These are phyloP conservation scores for Leishmania lainsoni DNA, from an alignment of 208 protist species.

Conservation along the genomic window DNA sequence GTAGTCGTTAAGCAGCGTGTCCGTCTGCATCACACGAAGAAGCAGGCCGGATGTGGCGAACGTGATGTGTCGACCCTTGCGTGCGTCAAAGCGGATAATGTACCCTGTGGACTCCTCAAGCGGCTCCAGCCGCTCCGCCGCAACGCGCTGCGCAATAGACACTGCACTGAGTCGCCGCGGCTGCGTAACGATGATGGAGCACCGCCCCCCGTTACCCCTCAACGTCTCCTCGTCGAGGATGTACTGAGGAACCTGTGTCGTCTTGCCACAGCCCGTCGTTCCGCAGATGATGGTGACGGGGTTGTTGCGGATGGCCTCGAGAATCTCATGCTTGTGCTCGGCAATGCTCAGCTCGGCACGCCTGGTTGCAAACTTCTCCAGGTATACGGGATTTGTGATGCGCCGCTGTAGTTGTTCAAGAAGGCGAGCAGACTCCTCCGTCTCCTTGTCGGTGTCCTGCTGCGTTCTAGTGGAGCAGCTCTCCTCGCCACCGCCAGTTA, in stretches of 20 bases:
- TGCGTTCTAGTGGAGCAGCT: background rate
- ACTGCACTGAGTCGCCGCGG: constrained; percentile 98
- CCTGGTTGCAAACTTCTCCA: constrained; percentile 59
- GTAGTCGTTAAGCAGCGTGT: constrained; percentile 91
- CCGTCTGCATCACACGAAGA: constrained; percentile 93
- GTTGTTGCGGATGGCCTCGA: constrained; percentile 68
- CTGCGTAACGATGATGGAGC: constrained; percentile 95
- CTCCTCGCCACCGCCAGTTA: background rate
- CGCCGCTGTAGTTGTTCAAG: constrained; percentile 46
- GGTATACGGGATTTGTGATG: constrained; percentile 63
- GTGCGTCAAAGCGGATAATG: constrained; percentile 97
- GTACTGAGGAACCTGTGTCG: constrained; percentile 97
- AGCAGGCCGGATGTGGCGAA: constrained; percentile 99
- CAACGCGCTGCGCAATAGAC: constrained; percentile 98
- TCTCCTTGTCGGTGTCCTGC: constrained; percentile 6
- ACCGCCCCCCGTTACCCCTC: constrained; percentile 55
- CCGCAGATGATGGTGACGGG: constrained; percentile 93
- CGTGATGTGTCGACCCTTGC: constrained; percentile 94
- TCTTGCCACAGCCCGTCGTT: constrained; percentile 97
- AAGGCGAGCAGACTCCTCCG: constrained; percentile 55
- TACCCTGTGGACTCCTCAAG: constrained; percentile 98
- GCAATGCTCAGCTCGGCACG: constrained; percentile 77
- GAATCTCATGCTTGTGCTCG: constrained; percentile 67
- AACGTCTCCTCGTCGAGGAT: constrained; percentile 89
- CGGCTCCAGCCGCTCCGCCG: constrained; percentile 95